Evolutionary conservation across 2,329 filamentous ascomycete genomes (phyloP).

Genomic region (Microdochium trichocladiopsis): DNA sequence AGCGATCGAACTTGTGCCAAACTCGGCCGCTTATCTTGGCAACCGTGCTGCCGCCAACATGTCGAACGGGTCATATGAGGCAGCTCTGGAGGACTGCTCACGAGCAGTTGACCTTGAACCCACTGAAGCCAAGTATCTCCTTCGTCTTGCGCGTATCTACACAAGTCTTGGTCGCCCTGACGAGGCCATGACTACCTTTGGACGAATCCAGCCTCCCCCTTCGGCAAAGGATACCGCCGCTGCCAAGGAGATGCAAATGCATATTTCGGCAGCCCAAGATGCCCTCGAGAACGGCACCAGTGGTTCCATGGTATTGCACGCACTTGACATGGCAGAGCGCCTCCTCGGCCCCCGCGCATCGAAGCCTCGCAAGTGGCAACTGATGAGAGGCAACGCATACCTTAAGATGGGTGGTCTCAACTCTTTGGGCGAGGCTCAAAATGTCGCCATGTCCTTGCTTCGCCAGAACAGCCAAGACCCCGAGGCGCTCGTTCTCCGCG

Average conservation of each 20-base stretch:
- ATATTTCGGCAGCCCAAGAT: slow-evolving; percentile 73
- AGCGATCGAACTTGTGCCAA: slow-evolving; percentile 85
- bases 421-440: slow-evolving; percentile 84
- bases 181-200: slow-evolving; percentile 78
- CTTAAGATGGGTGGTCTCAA: slow-evolving; percentile 89
- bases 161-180: slow-evolving; percentile 79
- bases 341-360: slow-evolving; percentile 67
- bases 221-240: slow-evolving; percentile 78
- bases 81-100: slow-evolving; percentile 82
- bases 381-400: slow-evolving; percentile 87
- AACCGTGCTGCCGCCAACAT: slow-evolving; percentile 95
- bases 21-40: slow-evolving; percentile 82
- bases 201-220: slow-evolving; percentile 70
- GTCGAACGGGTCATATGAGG: slow-evolving; percentile 70
- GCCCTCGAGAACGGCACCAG: slow-evolving; percentile 67
- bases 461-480: slow-evolving; percentile 86
- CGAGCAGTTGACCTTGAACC: slow-evolving; percentile 78
- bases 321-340: slow-evolving; percentile 83
- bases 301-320: slow-evolving; percentile 87
- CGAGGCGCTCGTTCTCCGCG: slow-evolving; percentile 84
- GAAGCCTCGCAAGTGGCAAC: slow-evolving; percentile 86
- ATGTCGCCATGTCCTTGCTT: slow-evolving; percentile 81
- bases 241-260: slow-evolving; percentile 78
- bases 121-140: slow-evolving; percentile 77
- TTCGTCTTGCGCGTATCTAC: slow-evolving; percentile 84